Evolutionary conservation across 2,329 filamentous ascomycete species (phyloP), one percentile per base, ranked within the genome.

Genomic region (Waltergamsia citrina): DNA sequence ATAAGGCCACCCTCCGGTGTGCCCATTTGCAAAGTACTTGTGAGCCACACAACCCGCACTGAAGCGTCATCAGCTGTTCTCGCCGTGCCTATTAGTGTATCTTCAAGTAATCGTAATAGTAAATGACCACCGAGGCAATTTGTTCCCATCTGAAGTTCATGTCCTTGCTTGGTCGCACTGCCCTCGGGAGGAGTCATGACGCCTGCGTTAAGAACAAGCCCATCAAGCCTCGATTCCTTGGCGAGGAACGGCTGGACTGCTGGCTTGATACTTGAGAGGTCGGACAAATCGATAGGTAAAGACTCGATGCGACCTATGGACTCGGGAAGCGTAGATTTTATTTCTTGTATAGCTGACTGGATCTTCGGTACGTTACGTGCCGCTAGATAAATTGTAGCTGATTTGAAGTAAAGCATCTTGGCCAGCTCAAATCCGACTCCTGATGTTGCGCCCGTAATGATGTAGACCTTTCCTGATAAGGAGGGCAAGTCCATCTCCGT

Each of bases 401-500:
- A 64, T 14, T 56, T 58, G 4, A 50, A 46, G 47, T 73, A 74
- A 14, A 76, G 56, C 6, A 74, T 62, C 23, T 58, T 59, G 32
- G 51, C 54, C 11, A 73, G 54, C 39, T 70, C 65, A 27, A 60
- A 57, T 10, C 69, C 69, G 7, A 71, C 53, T 63, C 47, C 47
- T 6, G 42, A 42, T 40, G 48, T 50, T 32, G 41, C 41, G 30
- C 46, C 46, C 8, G 44, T 73, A 6, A 74, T 59, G 36, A 74
- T 62, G 51, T 58, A 65, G 52, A 81, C 78, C 83, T 37, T 39
- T 18, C 32, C 38, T 7, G 28, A 8, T 15, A 38, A 33, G 16
- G 36, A 30, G 1, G 84, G 81, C 17, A 92, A 69, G 49, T 94
- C 84, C 53, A 88, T 32, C 27, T 40, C 38, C 16, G 35, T 35